phyloP scores from a whole-genome alignment of 805 yeast species.

The Candida dendrica region DNA sequence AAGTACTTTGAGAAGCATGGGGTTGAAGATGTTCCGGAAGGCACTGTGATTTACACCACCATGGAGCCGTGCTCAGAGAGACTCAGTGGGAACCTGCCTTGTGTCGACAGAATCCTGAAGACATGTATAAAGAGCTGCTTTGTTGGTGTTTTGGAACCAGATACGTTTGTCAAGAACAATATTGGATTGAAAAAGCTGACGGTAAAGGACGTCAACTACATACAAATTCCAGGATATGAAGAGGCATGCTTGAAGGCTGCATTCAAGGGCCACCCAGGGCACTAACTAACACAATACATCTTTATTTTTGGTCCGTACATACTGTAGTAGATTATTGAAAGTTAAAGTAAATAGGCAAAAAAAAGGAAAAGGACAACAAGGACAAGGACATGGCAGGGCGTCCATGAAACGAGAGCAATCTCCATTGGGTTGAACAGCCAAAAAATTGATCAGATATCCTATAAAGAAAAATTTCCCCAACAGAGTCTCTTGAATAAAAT shows the following conservation, averaged over 20 bases:
- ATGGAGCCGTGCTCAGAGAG: conserved; percentile 96
- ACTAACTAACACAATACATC: conserved; percentile 17
- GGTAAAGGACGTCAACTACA: conserved; percentile 57
- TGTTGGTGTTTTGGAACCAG: conserved; percentile 91
- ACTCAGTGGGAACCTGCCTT: conserved; percentile 84
- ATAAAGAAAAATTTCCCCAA: too few relatives aligned
- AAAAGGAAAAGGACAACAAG: too few relatives aligned
- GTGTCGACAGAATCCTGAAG: conserved; percentile 69
- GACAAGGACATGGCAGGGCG: too few relatives aligned
- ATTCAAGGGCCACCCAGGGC: conserved; percentile 50
- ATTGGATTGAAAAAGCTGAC: conserved; percentile 49
- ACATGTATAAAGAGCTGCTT: conserved; percentile 61
- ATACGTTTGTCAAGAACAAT: conserved; percentile 77
- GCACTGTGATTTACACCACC: conserved; percentile 82
- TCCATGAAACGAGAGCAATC: too few relatives aligned
- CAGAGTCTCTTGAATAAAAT: too few relatives aligned
- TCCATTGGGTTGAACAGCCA: too few relatives aligned
- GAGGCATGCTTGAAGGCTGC: conserved; percentile 64
- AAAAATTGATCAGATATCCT: too few relatives aligned
- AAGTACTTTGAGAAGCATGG: conserved; percentile 47
- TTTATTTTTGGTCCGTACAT: conserved; percentile 17
- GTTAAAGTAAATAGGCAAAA: too few relatives aligned
- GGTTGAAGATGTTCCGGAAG: conserved; percentile 47
- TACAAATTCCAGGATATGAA: conserved; percentile 80
- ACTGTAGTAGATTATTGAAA: too few relatives aligned